These are phyloP conservation scores for Anthoceros angustus DNA, from an alignment of 225 moss, liverwort and hornwort genomes.

Conservation along the genomic window DNA sequence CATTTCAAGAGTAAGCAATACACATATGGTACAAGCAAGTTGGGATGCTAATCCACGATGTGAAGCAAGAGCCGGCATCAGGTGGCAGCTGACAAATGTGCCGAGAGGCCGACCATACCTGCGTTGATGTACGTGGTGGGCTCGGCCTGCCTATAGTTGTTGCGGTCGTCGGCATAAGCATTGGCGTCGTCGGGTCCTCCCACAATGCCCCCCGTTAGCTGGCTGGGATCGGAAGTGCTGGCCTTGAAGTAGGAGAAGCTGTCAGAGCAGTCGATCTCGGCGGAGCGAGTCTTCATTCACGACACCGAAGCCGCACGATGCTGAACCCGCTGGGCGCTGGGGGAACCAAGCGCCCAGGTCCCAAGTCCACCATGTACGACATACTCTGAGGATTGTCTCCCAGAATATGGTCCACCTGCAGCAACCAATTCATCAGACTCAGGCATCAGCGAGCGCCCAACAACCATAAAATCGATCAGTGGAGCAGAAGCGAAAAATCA, in stretches of 20 bases:
- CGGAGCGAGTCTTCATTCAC: conserved; percentile 12
- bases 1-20: no score
- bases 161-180: conserved; percentile 15
- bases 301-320: no score
- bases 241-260: no score
- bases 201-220: no score
- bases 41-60: no score
- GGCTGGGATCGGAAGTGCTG: no score
- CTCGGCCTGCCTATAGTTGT: conserved; percentile 19
- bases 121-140: no score
- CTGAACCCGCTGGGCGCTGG: conserved; percentile 25
- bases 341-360: conserved; percentile 17
- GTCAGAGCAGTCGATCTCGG: no score
- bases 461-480: background rate
- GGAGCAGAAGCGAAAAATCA: background rate
- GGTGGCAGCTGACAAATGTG: background rate
- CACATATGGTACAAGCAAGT: no score
- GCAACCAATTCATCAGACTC: background rate
- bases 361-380: conserved; percentile 26
- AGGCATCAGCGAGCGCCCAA: background rate
- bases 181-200: conserved; percentile 21
- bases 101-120: no score
- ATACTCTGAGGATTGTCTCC: conserved; percentile 24
- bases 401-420: conserved; percentile 24
- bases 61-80: background rate